phyloP scores from a whole-genome alignment of 495 filamentous ascomycete species.

The Cryomyces antarcticus region DNA sequence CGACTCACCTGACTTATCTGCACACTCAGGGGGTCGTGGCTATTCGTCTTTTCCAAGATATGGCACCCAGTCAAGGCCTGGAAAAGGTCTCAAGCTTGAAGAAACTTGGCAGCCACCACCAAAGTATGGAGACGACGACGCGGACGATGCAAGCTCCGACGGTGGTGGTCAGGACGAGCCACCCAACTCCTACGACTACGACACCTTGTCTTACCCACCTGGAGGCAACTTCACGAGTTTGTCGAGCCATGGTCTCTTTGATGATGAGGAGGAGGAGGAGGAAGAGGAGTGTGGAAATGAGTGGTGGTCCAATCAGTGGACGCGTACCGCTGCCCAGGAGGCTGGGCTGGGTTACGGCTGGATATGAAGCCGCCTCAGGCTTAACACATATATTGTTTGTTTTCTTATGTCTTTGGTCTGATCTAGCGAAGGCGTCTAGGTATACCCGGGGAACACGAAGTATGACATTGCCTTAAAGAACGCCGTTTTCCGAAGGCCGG shows the following conservation, averaged over 20 bases:
- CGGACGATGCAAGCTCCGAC: constrained; percentile 20
- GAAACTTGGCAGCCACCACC: constrained; percentile 61
- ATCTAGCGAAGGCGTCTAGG: too few relatives aligned
- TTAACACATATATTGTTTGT: too few relatives aligned
- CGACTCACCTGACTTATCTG: constrained; percentile 38
- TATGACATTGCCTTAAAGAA: too few relatives aligned
- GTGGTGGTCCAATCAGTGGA: constrained; percentile 12
- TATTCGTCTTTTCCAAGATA: constrained; percentile 10
- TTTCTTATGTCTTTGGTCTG: too few relatives aligned
- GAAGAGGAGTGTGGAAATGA: constrained; percentile 13
- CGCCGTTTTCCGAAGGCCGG: too few relatives aligned
- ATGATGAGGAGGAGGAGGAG: constrained; percentile 5
- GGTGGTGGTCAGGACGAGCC: constrained; percentile 20
- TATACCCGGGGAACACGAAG: too few relatives aligned
- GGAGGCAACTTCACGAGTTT: too few relatives aligned
- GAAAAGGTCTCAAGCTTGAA: constrained; percentile 65
- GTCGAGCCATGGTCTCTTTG: constrained; percentile 8
- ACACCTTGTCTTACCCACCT: too few relatives aligned
- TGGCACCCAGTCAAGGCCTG: constrained; percentile 18
- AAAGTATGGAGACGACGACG: constrained; percentile 35
- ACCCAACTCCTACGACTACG: not conserved
- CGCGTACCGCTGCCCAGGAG: constrained; percentile 13
- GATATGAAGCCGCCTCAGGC: not conserved
- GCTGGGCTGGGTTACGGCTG: constrained; percentile 13
- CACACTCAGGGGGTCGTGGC: constrained; percentile 23